Evolutionary conservation across 305 asterid species (phyloP), one percentile per base, ranked within the genome.

Genomic region (Fraxinus greggii): DNA sequence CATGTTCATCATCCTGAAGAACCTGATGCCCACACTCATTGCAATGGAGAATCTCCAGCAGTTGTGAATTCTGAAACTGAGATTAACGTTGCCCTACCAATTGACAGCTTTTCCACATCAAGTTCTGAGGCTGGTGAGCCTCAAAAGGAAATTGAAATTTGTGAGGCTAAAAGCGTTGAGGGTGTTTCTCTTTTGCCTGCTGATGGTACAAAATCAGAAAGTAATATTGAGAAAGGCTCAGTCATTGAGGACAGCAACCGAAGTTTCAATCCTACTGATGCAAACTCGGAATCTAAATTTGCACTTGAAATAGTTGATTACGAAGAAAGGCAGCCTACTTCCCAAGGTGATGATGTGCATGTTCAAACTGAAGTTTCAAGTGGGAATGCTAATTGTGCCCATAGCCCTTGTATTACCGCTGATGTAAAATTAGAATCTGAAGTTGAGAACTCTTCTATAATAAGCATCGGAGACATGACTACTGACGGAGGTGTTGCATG

Each of bases 351-450:
- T 21, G 87, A 85, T 73, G 72, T 73, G 72, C 84, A 70, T 54
- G 81, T 70, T 72, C 84, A 81, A 69, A 45, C 83, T 83, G 79
- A 84, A 80, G 86, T 82, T 79, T 83, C 81, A 82, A 77, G 63
- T 67, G 83, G 82, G 65, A 81, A 83, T 61, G 72, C 61, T 38
- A 73, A 86, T 77, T 72, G 69, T 84, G 77, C 72, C 78, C 78
- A 65, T 79, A 67, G 74, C 81, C 84, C 82, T 35, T 81, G 82
- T 82, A 78, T 80, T 40, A 72, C 84, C 17, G 83, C 81, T 79
- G 88, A 85, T 88, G 86, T 82, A 83, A 85, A 86, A 79, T 19
- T 78, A 77, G 89, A 83, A 75, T 78, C 88, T 80, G 89, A 82
- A 85, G 84, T 67, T 75, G 87, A 78, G 35, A 72, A 78, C 72